phyloP scores from a whole-genome alignment of 495 filamentous ascomycete genomes.

The Penicillium goetzii region DNA sequence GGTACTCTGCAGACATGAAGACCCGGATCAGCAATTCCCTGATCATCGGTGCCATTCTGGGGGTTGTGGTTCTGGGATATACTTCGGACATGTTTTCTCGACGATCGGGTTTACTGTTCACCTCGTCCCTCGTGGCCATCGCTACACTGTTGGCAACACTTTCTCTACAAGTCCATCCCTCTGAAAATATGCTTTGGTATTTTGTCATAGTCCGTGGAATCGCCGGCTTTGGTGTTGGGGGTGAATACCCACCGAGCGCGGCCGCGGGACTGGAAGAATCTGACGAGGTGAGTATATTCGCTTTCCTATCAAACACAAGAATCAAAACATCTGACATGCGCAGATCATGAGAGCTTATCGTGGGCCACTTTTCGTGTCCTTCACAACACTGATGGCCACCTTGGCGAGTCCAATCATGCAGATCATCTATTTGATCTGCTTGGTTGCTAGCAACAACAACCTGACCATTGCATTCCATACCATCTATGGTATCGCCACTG shows the following conservation, averaged over 20 bases:
- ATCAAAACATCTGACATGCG: background rate
- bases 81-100: constrained; percentile 41
- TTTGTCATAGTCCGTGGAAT: constrained; percentile 41
- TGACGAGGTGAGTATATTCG: constrained; percentile 29
- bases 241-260: constrained; percentile 42
- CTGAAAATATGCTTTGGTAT: constrained; percentile 43
- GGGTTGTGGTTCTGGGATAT: constrained; percentile 37
- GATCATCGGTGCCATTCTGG: constrained; percentile 42
- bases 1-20: constrained; percentile 40
- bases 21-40: constrained; percentile 42
- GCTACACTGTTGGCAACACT: constrained; percentile 42
- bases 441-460: constrained; percentile 41
- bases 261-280: constrained; percentile 41
- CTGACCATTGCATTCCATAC: constrained; percentile 38
- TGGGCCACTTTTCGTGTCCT: constrained; percentile 42
- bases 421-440: constrained; percentile 40
- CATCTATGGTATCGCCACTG: constrained; percentile 40
- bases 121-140: constrained; percentile 37
- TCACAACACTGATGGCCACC: constrained; percentile 43
- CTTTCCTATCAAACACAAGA: rapidly evolving
- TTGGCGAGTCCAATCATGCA: constrained; percentile 36
- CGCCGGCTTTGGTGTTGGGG: constrained; percentile 40
- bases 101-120: constrained; percentile 36
- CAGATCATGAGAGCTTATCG: constrained; percentile 34
- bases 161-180: constrained; percentile 36